phyloP scores from a whole-genome alignment of 192 early-diverging fungal species.

The Backusella morwellensis region DNA sequence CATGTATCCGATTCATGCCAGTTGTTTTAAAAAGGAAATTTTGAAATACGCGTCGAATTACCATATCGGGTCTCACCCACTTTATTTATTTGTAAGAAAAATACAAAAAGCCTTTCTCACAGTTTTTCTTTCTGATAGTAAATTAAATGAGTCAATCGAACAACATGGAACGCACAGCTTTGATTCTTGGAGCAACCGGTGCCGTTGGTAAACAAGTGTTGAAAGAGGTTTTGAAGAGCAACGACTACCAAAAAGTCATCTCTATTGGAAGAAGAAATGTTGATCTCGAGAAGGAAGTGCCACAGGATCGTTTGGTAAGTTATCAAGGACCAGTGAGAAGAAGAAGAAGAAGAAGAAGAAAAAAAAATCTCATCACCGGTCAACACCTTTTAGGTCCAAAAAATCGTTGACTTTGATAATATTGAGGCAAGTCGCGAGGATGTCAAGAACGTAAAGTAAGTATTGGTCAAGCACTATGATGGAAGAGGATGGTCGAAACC shows the following conservation, averaged over 20 bases:
- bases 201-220: constrained; percentile 59
- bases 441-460: constrained; percentile 51
- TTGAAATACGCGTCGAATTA: too few species aligned
- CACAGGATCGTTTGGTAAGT: constrained; percentile 42
- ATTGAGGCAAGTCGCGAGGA: constrained; percentile 37
- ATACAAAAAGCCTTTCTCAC: too few species aligned
- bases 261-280: constrained; percentile 51
- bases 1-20: too few species aligned
- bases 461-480: neutral
- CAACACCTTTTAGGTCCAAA: constrained; percentile 45
- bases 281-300: constrained; percentile 37
- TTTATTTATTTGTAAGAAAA: too few species aligned
- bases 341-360: neutral
- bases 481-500: neutral
- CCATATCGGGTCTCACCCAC: too few species aligned
- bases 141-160: neutral
- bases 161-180: neutral
- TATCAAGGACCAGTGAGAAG: neutral
- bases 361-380: neutral
- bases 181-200: constrained; percentile 40
- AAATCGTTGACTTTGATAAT: constrained; percentile 76
- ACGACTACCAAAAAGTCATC: constrained; percentile 50
- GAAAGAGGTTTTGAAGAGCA: constrained; percentile 47
- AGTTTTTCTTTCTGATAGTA: too few species aligned
- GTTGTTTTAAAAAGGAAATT: too few species aligned